A percentile compares a stretch with the other conserved stretches of the same genome.
phyloP scores from a whole-genome alignment of 306 rosid genomes.

The Rosa multiflora region DNA sequence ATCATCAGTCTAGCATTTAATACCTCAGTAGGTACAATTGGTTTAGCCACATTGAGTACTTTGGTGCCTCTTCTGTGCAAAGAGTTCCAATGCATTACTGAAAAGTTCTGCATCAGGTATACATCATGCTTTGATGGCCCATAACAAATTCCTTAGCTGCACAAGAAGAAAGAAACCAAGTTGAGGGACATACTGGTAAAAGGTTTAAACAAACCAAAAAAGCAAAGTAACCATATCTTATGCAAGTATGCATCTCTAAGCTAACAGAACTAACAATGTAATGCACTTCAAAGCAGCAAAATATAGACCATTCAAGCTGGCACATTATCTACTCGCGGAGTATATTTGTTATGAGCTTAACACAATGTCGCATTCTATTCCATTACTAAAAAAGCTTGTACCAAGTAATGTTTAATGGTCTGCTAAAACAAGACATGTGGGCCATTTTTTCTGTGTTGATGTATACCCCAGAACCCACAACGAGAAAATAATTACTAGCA shows the following conservation, averaged over 20 bases:
- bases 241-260: background rate
- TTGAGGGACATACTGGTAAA: conserved; percentile 29
- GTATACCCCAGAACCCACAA: background rate
- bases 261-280: background rate
- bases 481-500: background rate
- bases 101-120: conserved; percentile 88
- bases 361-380: background rate
- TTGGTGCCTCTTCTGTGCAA: conserved; percentile 67
- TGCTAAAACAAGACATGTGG: background rate
- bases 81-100: conserved; percentile 91
- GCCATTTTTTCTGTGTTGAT: background rate
- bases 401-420: background rate
- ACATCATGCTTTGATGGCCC: conserved; percentile 96
- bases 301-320: background rate
- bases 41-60: conserved; percentile 74
- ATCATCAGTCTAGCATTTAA: conserved; percentile 30
- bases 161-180: conserved; percentile 26
- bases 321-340: background rate
- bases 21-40: conserved; percentile 70
- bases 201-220: conserved; percentile 9
- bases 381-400: background rate
- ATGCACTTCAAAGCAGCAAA: background rate
- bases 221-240: background rate
- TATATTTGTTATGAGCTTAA: background rate
- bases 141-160: conserved; percentile 86